Evolutionary conservation across 345 rosid genomes (phyloP), one percentile per base, ranked within the genome.

Genomic region (Corymbia maculata): DNA sequence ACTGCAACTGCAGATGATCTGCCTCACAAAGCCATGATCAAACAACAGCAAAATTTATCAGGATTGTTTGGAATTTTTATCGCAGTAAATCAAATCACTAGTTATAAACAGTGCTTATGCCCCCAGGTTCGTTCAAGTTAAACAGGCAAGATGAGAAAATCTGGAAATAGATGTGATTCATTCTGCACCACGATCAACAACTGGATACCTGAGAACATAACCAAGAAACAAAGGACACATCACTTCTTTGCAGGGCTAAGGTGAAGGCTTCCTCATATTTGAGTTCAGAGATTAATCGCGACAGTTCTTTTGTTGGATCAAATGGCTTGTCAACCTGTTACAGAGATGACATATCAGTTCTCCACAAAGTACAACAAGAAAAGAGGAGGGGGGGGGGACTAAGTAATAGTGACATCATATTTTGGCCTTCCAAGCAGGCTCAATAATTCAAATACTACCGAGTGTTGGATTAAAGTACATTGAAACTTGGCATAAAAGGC

Each of bases 261-360:
- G 93, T 93, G 92, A 98, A 97, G 79, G 98, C 97, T 89, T 96
- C 97, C 49, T 95, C 99, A 24, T 94, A 98, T 90, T 97, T 97
- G 86, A 86, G 89, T 87, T 97, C 98, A 6, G 94, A 85, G 90
- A 97, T 87, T 91, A 97, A 89, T 91, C 95, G 94, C 8, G 93
- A 93, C 30, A 97, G 91, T 87, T 96, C 98, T 90, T 92, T 91
- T 52, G 92, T 94, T 55, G 99, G 99, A 93, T 97, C 98, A 90
- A 93, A n/a, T 49, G 94, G 94, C 42, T 92, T 89, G 91, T 94
- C 99, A 88, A 93, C 95, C 97, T 94, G 89, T 89, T 88, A 59
- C 82, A 90, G 26, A 70, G 24, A 66, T 14, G 28, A 52, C 85
- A 86, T 22, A 50, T 17, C 66, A 30, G 87, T 9, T 42, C 79